A percentile compares a stretch with the other conserved stretches of the same genome.
phyloP scores from a whole-genome alignment of 1,139 yeast genomes.

The Lodderomyces oxycetoniae region DNA sequence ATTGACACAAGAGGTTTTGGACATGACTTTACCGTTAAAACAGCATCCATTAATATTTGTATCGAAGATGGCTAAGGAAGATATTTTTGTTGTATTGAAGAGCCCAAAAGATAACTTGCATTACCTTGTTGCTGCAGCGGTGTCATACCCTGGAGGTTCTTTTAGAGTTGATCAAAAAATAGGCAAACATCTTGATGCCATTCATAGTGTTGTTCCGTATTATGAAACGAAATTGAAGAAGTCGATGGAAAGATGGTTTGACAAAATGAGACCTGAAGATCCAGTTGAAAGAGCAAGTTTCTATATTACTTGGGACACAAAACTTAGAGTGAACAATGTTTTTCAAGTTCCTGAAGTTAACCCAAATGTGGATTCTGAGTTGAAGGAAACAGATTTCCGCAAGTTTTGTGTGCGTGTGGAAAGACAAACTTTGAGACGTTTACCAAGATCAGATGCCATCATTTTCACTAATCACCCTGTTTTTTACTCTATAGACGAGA shows the following conservation, averaged over 20 bases:
- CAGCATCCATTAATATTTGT: conserved; percentile 61
- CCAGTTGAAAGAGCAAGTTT: conserved; percentile 75
- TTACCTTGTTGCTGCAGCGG: conserved; percentile 68
- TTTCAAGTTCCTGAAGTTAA: conserved; percentile 41
- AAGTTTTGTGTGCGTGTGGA: conserved; percentile 58
- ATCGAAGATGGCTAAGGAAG: conserved; percentile 71
- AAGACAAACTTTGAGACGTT: conserved; percentile 47
- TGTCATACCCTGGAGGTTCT: conserved; percentile 75
- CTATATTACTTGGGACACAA: conserved; percentile 71
- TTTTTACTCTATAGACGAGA: conserved; percentile 64
- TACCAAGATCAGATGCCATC: conserved; percentile 45
- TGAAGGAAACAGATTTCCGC: conserved; percentile 34
- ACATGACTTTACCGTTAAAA: conserved; percentile 54
- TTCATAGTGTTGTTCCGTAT: conserved; percentile 71
- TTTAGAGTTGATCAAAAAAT: conserved; percentile 57
- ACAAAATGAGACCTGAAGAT: conserved; percentile 50
- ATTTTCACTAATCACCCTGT: conserved; percentile 66
- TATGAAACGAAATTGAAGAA: conserved; percentile 60
- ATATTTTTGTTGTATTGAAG: conserved; percentile 58
- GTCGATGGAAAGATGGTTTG: conserved; percentile 76
- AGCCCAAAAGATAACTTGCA: conserved; percentile 53
- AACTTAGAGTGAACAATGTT: conserved; percentile 50
- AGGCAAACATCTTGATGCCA: conserved; percentile 57
- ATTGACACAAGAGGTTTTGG: conserved; percentile 56
- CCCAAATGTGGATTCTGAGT: conserved; percentile 25